phyloP scores from a whole-genome alignment of 2,329 filamentous ascomycete genomes.

The Ceratocystis cacaofunesta region DNA sequence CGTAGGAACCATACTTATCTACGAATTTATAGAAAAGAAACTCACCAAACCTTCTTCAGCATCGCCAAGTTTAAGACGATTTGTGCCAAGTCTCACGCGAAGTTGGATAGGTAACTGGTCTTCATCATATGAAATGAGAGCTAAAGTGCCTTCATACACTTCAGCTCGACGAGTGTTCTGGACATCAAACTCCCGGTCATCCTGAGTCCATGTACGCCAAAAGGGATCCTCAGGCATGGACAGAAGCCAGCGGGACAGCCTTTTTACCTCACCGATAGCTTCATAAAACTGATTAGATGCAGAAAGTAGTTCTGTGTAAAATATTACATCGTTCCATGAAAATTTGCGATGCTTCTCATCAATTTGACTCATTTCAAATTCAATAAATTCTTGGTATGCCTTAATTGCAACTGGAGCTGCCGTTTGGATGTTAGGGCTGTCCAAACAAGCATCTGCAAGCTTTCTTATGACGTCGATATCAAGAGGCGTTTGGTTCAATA shows the following conservation, averaged over 20 bases:
- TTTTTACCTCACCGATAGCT: slow-evolving; percentile 56
- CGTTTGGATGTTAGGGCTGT: slow-evolving; percentile 32
- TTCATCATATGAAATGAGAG: slow-evolving; percentile 35
- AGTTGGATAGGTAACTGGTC: slow-evolving; percentile 73
- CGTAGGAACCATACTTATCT: not conserved
- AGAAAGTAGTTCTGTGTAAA: slow-evolving; percentile 69
- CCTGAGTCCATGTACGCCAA: slow-evolving; percentile 58
- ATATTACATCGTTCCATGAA: slow-evolving; percentile 70
- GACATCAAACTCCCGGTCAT: slow-evolving; percentile 83
- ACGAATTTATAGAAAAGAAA: slow-evolving; percentile 15
- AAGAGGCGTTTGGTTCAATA: slow-evolving; percentile 36
- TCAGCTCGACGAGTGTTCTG: slow-evolving; percentile 51
- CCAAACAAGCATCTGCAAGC: slow-evolving; percentile 41
- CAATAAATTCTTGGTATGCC: slow-evolving; percentile 36
- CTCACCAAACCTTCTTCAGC: slow-evolving; percentile 60
- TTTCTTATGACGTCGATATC: slow-evolving; percentile 42
- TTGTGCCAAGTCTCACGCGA: slow-evolving; percentile 68
- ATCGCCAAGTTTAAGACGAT: slow-evolving; percentile 57
- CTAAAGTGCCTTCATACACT: slow-evolving; percentile 45
- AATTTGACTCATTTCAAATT: slow-evolving; percentile 25
- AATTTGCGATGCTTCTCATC: slow-evolving; percentile 27
- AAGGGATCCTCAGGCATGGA: slow-evolving; percentile 57
- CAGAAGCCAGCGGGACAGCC: slow-evolving; percentile 66
- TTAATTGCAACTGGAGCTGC: slow-evolving; percentile 29
- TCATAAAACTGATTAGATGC: slow-evolving; percentile 46